Evolutionary conservation across 78 protist species (phyloP), one percentile per base, ranked within the genome.

Genomic region (Isochrysis galbana): DNA sequence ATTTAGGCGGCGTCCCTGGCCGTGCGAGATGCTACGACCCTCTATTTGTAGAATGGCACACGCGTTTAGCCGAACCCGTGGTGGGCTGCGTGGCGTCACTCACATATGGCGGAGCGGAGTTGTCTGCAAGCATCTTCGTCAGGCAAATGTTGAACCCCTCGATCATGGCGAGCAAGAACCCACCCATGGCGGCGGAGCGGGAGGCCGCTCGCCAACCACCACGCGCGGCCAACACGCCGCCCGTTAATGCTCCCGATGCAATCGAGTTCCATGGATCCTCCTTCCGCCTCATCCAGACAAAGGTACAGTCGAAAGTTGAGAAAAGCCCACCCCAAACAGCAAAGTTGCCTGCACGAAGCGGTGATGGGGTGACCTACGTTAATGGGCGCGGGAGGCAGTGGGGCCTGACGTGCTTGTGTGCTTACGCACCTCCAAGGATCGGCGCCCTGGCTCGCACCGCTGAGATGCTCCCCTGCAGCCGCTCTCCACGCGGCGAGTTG

Each of bases 261-360:
- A 94, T 89, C 0, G 91, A 36, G 90, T 94, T 94, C 91, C 80
- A 94, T 0, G 92, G 94, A 41, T 95, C 97, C 47, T 95, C 96
- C 48, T 92, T 91, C 38, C 87, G 21, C 11, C 95, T 69, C 41
- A 92, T 45, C 45, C 41, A 61, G 42, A 90, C 67, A 42, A 92
- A 88, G 32, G 42, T 0, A 90, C 97, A 95, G 42, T 95, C 97
- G 38, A 92, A 95, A 41, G 92, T 90, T 14, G 94, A 92, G 61
- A 95, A 95, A 19, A 94, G 48, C 41, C 95, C 95, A 21, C 97
- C 95, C 97, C 97, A 95, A 48, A 93, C 77, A 0, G 95, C 95
- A 84, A 94, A 95, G 54, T 54, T 47, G 25, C 96, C 92, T 93
- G 82, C 36, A 67, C 32, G 74, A 67, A 26, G 4, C 7, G 74